These are phyloP conservation scores for Lactarius deliciosus DNA, from an alignment of 768 basidiomycete species.

Conservation along the genomic window DNA sequence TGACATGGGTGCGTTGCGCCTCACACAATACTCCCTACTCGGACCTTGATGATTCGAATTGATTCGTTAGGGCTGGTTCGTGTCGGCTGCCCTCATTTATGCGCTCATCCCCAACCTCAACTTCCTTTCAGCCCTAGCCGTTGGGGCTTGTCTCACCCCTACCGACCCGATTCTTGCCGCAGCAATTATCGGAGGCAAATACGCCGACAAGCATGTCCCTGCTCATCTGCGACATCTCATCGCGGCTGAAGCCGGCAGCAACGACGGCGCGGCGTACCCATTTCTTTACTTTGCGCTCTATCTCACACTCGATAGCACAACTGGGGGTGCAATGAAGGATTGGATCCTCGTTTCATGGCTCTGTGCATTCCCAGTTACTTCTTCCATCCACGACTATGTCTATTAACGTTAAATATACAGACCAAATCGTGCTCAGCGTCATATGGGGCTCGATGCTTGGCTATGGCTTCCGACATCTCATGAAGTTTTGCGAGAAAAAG, in stretches of 20 bases:
- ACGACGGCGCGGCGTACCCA: slow-evolving; percentile 96
- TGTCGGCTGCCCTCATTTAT: slow-evolving; percentile 88
- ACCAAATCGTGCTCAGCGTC: slow-evolving; percentile 75
- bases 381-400: slow-evolving; percentile 8
- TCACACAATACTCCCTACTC: background rate
- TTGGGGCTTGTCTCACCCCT: slow-evolving; percentile 90
- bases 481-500: slow-evolving; percentile 88
- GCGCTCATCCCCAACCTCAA: slow-evolving; percentile 85
- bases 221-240: slow-evolving; percentile 70
- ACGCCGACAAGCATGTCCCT: slow-evolving; percentile 96
- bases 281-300: slow-evolving; percentile 91
- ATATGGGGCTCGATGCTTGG: slow-evolving; percentile 76
- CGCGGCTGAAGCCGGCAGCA: slow-evolving; percentile 82
- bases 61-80: slow-evolving; percentile 79
- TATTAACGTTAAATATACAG: slow-evolving; percentile 40
- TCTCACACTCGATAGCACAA: slow-evolving; percentile 66
- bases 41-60: background rate
- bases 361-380: slow-evolving; percentile 48
- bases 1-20: slow-evolving; percentile 71
- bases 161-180: slow-evolving; percentile 95
- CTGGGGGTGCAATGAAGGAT: slow-evolving; percentile 67
- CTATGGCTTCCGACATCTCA: slow-evolving; percentile 77
- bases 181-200: slow-evolving; percentile 92
- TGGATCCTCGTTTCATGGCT: slow-evolving; percentile 91
- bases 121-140: slow-evolving; percentile 85